Conservation (phyloP, 805 yeast genomes). For the Spencermartinsiella europaea region DNA sequence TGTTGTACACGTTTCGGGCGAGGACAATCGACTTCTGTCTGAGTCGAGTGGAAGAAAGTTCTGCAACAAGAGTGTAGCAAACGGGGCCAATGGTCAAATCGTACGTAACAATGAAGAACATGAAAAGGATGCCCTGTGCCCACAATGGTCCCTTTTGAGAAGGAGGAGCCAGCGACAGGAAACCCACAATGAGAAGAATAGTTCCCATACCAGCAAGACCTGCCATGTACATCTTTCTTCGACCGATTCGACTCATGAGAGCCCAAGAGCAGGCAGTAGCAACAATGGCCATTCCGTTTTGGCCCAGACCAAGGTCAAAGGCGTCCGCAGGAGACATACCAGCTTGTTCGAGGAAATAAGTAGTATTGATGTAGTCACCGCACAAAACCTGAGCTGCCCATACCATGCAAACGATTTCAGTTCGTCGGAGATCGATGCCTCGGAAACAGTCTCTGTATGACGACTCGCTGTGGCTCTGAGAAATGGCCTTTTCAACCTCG, state of each 20-base stretch:
- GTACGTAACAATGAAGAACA: constrained; percentile 37
- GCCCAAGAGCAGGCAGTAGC: constrained; percentile 33
- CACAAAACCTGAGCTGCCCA: constrained; percentile 41
- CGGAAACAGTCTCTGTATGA: constrained; percentile 41
- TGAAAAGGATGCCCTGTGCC: constrained; percentile 40
- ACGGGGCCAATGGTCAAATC: constrained; percentile 42
- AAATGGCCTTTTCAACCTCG: constrained; percentile 9
- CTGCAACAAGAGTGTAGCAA: constrained; percentile 37
- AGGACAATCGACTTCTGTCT: constrained; percentile 39
- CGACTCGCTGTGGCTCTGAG: constrained; percentile 18
- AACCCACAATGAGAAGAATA: constrained; percentile 41
- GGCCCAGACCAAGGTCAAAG: constrained; percentile 44
- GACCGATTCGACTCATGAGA: constrained; percentile 18
- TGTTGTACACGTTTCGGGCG: constrained; percentile 32
- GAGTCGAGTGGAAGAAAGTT: constrained; percentile 38
- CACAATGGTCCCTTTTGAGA: constrained; percentile 17
- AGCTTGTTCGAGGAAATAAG: constrained; percentile 48
- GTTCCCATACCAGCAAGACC: constrained; percentile 36
- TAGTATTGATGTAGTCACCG: constrained; percentile 28
- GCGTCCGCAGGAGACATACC: constrained; percentile 28
- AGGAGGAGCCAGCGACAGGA: constrained; percentile 9
- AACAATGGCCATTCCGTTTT: constrained; percentile 40
- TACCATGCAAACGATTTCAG: constrained; percentile 42
- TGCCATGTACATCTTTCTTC: constrained; percentile 19
- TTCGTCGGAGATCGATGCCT: constrained; percentile 44